Percentiles rank a stretch among this genome's conserved stretches.
These are phyloP conservation scores for Zizania palustris DNA, from an alignment of 202 grass and related monocot genomes.

Conservation along the genomic window DNA sequence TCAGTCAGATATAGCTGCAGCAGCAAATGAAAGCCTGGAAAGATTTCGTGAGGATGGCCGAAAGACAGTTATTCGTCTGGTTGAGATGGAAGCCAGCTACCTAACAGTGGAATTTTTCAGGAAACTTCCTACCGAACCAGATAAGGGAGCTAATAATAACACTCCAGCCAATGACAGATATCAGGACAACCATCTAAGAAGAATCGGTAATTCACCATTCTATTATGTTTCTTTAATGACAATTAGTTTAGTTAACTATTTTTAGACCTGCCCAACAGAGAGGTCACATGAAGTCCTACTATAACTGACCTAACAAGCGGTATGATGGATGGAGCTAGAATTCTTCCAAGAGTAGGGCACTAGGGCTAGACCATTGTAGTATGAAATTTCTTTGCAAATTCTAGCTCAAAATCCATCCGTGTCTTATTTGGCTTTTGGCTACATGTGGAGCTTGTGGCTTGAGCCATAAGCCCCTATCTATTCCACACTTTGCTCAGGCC, in stretches of 20 bases:
- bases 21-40: slow-evolving; percentile 91
- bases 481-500: no score
- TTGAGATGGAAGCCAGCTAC: slow-evolving; percentile 96
- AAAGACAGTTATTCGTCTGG: slow-evolving; percentile 90
- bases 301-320: background rate
- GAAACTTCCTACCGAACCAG: slow-evolving; percentile 92
- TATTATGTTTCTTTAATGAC: background rate
- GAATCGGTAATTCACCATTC: slow-evolving; percentile 64
- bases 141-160: slow-evolving; percentile 71
- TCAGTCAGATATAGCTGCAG: slow-evolving; percentile 95
- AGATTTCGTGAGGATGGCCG: slow-evolving; percentile 90
- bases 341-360: no score
- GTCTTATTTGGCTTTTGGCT: no score
- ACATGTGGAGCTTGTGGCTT: no score
- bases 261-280: slow-evolving; percentile 36
- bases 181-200: slow-evolving; percentile 89
- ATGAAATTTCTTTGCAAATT: no score
- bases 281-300: background rate
- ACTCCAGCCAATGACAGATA: slow-evolving; percentile 76
- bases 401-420: no score
- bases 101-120: slow-evolving; percentile 97
- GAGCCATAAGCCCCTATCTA: no score
- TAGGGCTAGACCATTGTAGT: no score
- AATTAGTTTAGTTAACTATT: slow-evolving; percentile 1
- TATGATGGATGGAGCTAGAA: no score